These are phyloP conservation scores for Lentinula sp. DNA, from an alignment of 768 basidiomycete species.

Conservation along the genomic window DNA sequence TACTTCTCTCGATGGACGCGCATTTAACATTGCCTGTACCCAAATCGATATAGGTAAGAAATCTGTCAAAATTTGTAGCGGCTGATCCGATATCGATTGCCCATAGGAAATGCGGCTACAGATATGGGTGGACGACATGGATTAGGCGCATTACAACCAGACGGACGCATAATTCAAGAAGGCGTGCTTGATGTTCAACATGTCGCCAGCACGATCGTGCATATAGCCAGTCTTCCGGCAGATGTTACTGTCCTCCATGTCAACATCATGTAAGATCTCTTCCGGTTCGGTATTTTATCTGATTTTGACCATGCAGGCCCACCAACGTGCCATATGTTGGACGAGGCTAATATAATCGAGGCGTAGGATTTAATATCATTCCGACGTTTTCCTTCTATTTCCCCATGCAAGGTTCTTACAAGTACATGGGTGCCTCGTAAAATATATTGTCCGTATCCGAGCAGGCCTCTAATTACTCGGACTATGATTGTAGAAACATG, in stretches of 20 bases:
- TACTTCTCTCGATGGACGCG: conserved; percentile 71
- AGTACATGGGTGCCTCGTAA: too few species aligned
- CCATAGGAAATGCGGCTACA: conserved; percentile 65
- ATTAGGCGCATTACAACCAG: conserved; percentile 57
- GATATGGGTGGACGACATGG: conserved; percentile 41
- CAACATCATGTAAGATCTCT: conserved; percentile 65
- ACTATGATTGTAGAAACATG: too few species aligned
- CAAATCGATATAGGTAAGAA: conserved; percentile 74
- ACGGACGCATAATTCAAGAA: conserved; percentile 54
- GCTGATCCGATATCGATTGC: neutral
- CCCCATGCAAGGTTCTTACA: too few species aligned
- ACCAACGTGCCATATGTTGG: conserved; percentile 6
- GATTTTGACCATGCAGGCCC: neutral
- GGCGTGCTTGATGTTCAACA: conserved; percentile 66
- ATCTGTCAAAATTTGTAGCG: neutral
- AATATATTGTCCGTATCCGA: too few species aligned
- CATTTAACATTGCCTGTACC: conserved; percentile 67
- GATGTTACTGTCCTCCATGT: conserved; percentile 67
- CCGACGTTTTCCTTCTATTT: too few species aligned
- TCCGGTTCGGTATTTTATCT: neutral
- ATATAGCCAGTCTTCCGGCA: conserved; percentile 63
- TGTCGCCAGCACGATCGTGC: conserved; percentile 66
- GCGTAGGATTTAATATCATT: neutral
- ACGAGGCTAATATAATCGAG: neutral
- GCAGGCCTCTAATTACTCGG: too few species aligned